phyloP scores from a whole-genome alignment of 1,139 yeast genomes.

The Magnusiomyces suaveolens region DNA sequence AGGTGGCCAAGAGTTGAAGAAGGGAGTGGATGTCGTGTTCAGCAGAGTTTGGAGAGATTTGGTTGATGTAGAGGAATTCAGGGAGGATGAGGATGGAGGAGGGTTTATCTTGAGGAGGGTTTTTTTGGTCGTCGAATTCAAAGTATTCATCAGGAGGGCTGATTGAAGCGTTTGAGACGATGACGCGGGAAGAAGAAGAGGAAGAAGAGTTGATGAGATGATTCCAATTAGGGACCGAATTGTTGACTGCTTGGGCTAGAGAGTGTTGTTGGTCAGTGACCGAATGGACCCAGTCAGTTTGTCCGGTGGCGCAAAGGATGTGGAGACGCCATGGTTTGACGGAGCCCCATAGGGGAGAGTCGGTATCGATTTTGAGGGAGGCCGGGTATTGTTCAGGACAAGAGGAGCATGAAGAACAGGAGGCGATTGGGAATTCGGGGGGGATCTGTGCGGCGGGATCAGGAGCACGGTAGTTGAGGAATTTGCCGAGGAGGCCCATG shows the following conservation, averaged over 20 bases:
- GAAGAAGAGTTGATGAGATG: too few species aligned
- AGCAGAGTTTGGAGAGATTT: slow-evolving; percentile 41
- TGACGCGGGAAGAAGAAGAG: too few species aligned
- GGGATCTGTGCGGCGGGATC: slow-evolving; percentile 13
- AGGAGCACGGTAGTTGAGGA: background rate
- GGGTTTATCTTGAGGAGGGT: slow-evolving; percentile 14
- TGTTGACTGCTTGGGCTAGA: slow-evolving; percentile 36
- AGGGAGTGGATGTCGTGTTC: slow-evolving; percentile 39
- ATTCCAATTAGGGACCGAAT: slow-evolving; percentile 4
- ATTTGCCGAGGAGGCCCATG: slow-evolving; percentile 6
- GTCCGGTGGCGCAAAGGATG: slow-evolving; percentile 71
- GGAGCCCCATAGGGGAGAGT: slow-evolving; percentile 54
- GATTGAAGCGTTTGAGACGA: slow-evolving; percentile 30
- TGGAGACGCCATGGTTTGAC: slow-evolving; percentile 64
- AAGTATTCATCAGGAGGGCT: slow-evolving; percentile 26
- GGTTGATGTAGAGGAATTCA: slow-evolving; percentile 61
- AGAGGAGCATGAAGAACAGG: slow-evolving; percentile 24
- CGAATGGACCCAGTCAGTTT: slow-evolving; percentile 74
- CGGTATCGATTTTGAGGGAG: slow-evolving; percentile 46
- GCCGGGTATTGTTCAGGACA: slow-evolving; percentile 40
- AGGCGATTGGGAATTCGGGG: slow-evolving; percentile 18
- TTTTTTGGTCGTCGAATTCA: slow-evolving; percentile 18
- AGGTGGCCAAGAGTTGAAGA: background rate
- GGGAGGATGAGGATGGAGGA: slow-evolving; percentile 53
- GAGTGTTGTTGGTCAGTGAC: slow-evolving; percentile 48